Base-by-base conservation (phyloP, 768 basidiomycete genomes). In the Phanerodontia chrysosporium region DNA sequence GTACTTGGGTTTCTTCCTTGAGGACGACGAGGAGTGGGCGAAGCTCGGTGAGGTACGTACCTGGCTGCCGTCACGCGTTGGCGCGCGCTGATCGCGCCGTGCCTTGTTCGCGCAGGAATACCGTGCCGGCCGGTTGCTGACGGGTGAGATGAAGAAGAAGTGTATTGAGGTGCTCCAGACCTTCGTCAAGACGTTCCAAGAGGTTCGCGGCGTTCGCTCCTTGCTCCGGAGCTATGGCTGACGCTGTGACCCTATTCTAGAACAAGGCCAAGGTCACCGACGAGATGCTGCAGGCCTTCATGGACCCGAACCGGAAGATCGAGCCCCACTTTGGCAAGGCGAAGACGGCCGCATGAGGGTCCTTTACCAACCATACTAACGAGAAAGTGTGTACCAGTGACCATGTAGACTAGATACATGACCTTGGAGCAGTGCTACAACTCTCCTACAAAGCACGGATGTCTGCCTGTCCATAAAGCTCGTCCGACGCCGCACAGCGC, bases 1-100 rank as follows among this genome's bases (percentile, higher is more conserved):
- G 74, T 99, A 97, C 72, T 71, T 99, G 62, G 82, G 85, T 12
- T 98, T 98, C 82, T 97, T 98, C 73, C 76, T 97, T 70, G 95
- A 98, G 1, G 92, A 97, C 66, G 97, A 98, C 60, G 90, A 84
- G n/a, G 89, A 92, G 75, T 77, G 97, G 59, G 84, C 80, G 62
- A 78, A 76, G 65, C 71, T 98, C 53, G 91, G 86, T 30, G 83
- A 85, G 76, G 95, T 94, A 64, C 61, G 84, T 68, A 1, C 14
- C 39, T 32, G 16, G 25, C 14, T 36, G 18, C 9, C 22, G 16
- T 45, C 48, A 24, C 2, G 21, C 51, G 18, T 46, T 29, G n/a
- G n/a, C n/a, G 51, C 59, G 24, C 58, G 30, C 39, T 42, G 39
- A 42, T 18, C 16, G 7, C 32, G 32, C 7, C 32, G 32, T 35